Evolutionary conservation across 2,329 filamentous ascomycete genomes (phyloP).

Genomic region (Aspergillus fumigatus): DNA sequence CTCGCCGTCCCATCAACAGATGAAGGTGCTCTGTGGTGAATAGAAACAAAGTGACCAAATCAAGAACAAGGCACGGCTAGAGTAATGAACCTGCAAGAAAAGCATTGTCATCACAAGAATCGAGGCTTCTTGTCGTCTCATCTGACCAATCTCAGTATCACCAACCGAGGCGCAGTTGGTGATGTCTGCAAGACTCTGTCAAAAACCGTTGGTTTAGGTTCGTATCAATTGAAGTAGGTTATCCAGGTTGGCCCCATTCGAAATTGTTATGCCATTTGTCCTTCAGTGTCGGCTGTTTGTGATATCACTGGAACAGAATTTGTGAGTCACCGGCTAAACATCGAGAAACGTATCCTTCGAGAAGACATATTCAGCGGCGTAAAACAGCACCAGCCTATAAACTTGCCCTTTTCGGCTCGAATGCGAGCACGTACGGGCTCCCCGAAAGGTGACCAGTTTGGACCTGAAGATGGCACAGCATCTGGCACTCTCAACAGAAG

Average conservation of each 20-base stretch:
- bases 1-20: slow-evolving; percentile 9
- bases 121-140: slow-evolving; percentile 5
- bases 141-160: slow-evolving; percentile 15
- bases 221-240: slow-evolving; percentile 2
- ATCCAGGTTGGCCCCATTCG: not conserved
- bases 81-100: slow-evolving; percentile 18
- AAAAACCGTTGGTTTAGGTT: not conserved
- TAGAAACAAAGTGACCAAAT: not conserved
- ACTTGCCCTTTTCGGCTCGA: slow-evolving; percentile 9
- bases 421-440: not conserved
- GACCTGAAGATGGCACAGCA: slow-evolving; percentile 9
- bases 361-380: slow-evolving; percentile 7
- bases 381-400: slow-evolving; percentile 16
- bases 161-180: slow-evolving; percentile 25
- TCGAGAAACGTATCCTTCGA: not conserved
- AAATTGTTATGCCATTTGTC: not conserved
- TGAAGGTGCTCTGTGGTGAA: not conserved
- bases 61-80: slow-evolving; percentile 12
- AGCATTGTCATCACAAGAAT: slow-evolving; percentile 18
- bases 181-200: slow-evolving; percentile 15
- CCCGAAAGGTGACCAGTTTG: slow-evolving; percentile 3
- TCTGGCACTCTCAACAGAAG: slow-evolving; percentile 5
- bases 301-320: slow-evolving; percentile 3
- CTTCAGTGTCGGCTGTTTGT: slow-evolving; percentile 2
- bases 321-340: not conserved